Evolutionary conservation across 2,329 filamentous ascomycete species (phyloP).

Genomic region (Talaromyces amestolkiae): DNA sequence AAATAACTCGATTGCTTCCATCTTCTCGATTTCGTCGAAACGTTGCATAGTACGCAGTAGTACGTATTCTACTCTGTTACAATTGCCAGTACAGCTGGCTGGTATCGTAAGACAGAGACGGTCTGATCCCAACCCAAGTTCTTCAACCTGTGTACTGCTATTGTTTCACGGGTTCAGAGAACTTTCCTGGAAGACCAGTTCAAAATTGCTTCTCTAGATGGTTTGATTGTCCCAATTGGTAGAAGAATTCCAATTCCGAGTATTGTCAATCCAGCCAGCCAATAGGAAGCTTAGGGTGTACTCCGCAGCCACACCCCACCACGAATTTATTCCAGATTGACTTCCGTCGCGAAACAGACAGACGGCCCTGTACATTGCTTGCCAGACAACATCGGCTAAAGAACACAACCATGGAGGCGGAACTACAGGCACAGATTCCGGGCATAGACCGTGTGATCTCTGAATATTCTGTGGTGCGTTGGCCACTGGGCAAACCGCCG

Average conservation of each 20-base stretch:
- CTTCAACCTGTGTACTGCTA: not conserved
- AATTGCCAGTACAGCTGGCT: not conserved
- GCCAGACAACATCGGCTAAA: not conserved
- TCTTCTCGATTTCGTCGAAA: not conserved
- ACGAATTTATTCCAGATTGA: conserved; percentile 10
- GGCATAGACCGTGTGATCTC: conserved; percentile 85
- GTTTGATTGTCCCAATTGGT: not conserved
- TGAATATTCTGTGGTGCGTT: conserved; percentile 73
- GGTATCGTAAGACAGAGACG: not conserved
- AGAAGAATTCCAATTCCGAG: not conserved
- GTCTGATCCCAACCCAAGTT: not conserved
- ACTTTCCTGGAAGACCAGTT: not conserved
- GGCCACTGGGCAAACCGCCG: not conserved
- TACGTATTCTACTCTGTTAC: not conserved
- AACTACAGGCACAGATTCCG: conserved; percentile 79
- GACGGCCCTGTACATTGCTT: not conserved
- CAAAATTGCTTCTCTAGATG: not conserved
- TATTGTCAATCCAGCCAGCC: not conserved
- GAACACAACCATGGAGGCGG: conserved; percentile 63
- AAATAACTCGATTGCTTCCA: not conserved
- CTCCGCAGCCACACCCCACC: conserved; percentile 11
- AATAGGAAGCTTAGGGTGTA: conserved; percentile 7
- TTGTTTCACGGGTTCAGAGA: not conserved
- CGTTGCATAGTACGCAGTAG: no score
- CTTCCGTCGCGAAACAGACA: not conserved